Percentiles rank a stretch among this genome's conserved stretches.
phyloP scores from a whole-genome alignment of 768 basidiomycete species.

The Serendipita indica region DNA sequence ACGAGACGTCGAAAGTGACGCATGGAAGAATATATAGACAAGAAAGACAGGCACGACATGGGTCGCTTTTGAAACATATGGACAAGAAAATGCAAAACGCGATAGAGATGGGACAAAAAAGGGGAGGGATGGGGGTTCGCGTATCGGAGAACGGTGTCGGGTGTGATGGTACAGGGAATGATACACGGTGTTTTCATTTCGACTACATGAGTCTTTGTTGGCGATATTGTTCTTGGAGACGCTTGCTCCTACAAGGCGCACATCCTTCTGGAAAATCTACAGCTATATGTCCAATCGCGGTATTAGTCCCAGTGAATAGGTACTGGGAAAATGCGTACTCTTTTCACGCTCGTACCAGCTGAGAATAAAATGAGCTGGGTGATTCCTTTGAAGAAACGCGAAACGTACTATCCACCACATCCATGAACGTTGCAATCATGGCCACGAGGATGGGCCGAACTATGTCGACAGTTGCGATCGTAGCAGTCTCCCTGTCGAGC shows the following conservation, averaged over 20 bases:
- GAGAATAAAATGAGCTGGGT: neutral
- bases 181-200: neutral
- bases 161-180: too few relatives aligned
- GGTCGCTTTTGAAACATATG: neutral
- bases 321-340: neutral
- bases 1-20: too few relatives aligned
- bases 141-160: neutral
- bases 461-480: neutral
- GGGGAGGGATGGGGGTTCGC: neutral
- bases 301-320: neutral
- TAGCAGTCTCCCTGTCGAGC: slow-evolving; percentile 3
- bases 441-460: neutral
- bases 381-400: neutral
- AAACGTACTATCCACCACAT: slow-evolving; percentile 3
- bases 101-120: neutral
- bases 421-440: neutral
- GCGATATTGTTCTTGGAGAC: neutral
- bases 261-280: slow-evolving; percentile 2
- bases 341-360: slow-evolving; percentile 8
- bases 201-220: neutral
- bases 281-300: neutral
- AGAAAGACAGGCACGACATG: too few relatives aligned
- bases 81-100: neutral
- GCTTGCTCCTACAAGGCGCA: slow-evolving; percentile 1
- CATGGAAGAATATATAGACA: too few relatives aligned